Evolutionary conservation across 2,329 filamentous ascomycete genomes (phyloP), one percentile per base, ranked within the genome.

Genomic region (Epichloe hybrida): DNA sequence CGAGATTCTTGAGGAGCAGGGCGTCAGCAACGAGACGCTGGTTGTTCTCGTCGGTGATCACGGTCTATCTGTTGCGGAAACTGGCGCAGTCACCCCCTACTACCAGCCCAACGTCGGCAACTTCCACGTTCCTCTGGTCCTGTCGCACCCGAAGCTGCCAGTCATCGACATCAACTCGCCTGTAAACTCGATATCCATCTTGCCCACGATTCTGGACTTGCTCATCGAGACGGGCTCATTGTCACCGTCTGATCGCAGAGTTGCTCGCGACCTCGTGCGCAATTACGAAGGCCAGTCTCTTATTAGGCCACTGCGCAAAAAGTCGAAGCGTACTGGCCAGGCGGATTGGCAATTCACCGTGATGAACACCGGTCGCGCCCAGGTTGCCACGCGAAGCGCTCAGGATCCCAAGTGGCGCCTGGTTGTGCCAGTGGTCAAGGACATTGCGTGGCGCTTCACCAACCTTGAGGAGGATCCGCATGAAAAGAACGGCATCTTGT

Each of bases 281-380:
- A 65, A 67, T 47, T 67, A 66, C 42, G 65, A 67, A 43, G 65
- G 65, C 7, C 63, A 66, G 48, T 67, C 65, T 0, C 58, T 67
- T 1, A 60, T 67, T 38, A 63, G 65, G 11, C 62, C 63, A 0
- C 59, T 62, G 37, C 59, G 58, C 46, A 57, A 52, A 2, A 27
- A 36, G 6, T 59, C 57, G 13, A 50, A 53, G 2, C 9, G 47
- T 15, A 54, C 56, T 0, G 57, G 62, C 2, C 49, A 60, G 23
- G 50, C 52, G 17, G 55, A 59, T 39, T 62, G 59, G 59, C 56
- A 61, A 13, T 59, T 56, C 48, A 57, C 56, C 7, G 52, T 60
- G 12, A 58, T 60, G 54, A 62, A 61, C 47, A 58, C 60, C 4
- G 59, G 61, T 3, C 51, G 58, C n/a, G 56, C 57, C 7, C 58